Evolutionary conservation across 306 rosid genomes (phyloP).

Genomic region (Corylus americana): DNA sequence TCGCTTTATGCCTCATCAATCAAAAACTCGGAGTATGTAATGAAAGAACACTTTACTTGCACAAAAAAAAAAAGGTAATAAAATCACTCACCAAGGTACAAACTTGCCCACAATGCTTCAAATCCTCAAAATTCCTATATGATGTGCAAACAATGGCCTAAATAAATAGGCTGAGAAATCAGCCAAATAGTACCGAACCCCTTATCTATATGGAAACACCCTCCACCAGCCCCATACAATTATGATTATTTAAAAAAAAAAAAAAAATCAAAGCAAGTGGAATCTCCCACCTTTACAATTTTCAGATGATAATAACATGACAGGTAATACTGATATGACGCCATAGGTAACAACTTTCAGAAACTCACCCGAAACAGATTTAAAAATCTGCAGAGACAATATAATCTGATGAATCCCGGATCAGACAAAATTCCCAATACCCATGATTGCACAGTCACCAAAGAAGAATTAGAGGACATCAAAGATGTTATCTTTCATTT

Average conservation of each 20-base stretch:
- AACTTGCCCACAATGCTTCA: conserved; percentile 18
- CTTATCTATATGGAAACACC: background rate
- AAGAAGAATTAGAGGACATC: conserved; percentile 26
- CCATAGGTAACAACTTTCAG: conserved; percentile 13
- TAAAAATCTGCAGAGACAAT: conserved; percentile 32
- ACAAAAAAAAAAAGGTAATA: conserved; percentile 4
- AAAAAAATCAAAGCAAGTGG: conserved; percentile 27
- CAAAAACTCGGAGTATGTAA: conserved; percentile 17
- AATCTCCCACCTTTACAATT: conserved; percentile 21
- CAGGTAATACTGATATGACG: conserved; percentile 24
- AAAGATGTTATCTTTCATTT: conserved; percentile 29
- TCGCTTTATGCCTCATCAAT: conserved; percentile 5
- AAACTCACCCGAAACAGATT: conserved; percentile 50
- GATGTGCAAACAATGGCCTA: conserved; percentile 22
- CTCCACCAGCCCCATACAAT: conserved; percentile 31
- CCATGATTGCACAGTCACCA: conserved; percentile 49
- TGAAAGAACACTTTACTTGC: conserved; percentile 21
- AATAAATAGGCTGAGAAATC: background rate
- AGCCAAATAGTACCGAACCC: conserved; percentile 29
- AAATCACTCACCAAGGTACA: conserved; percentile 27
- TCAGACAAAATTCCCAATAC: conserved; percentile 48
- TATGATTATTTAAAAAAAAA: conserved; percentile 13
- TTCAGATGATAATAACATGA: background rate
- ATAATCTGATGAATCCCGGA: conserved; percentile 50
- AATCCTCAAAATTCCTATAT: conserved; percentile 20